Base-by-base conservation (phyloP, 1,139 yeast species). In the Hanseniaspora gamundiae region DNA sequence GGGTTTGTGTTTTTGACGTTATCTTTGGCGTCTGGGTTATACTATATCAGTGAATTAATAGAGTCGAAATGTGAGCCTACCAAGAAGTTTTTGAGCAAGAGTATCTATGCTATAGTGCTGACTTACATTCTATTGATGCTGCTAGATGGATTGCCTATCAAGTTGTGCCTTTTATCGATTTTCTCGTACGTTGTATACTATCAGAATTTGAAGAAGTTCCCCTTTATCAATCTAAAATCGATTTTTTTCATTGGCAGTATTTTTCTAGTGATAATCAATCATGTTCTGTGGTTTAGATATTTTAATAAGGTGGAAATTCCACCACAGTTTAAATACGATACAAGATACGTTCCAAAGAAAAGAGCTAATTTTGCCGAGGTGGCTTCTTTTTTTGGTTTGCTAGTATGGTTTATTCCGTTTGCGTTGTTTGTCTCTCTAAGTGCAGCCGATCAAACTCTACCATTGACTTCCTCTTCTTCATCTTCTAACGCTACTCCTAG, bases 391-490 rank as follows among this genome's bases (percentile, higher is more conserved):
- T 87, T 93, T 58, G 98, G 96, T 1, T 67, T 91, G 38, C 80
- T 94, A 54, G 80, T 91, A 13, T 91, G 99, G 99, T 71, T 88
- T 48, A 74, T 91, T 38, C 99, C 99, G 28, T 87, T 91, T 62
- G 80, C 95, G 2, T 69, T 93, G 49, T 88, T 93, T 63, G 91
- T 93, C 24, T 82, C 95, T 42, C 70, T 91, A 48, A 83, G 94
- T 59, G 97, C 97, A 6, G 84, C 86, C 49, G 99, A 93, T 56
- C 83, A 86, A 56, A 76, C 83, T 24, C 70, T 91, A 42, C 98
- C 98, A 31, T 61, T 65, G 36, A 53, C 56, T 10, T 62, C 17
- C 19, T 22, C 14, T 6, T n/a, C 13, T 3, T 4, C 21, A 9
- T 22, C 31, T 16, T 17, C 20, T 5, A 31, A 5, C 8, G 13